Percentiles rank a stretch among this genome's conserved stretches.
These are phyloP conservation scores for Pinus tabuliformis DNA, from an alignment of 75 land plant species.

Conservation along the genomic window DNA sequence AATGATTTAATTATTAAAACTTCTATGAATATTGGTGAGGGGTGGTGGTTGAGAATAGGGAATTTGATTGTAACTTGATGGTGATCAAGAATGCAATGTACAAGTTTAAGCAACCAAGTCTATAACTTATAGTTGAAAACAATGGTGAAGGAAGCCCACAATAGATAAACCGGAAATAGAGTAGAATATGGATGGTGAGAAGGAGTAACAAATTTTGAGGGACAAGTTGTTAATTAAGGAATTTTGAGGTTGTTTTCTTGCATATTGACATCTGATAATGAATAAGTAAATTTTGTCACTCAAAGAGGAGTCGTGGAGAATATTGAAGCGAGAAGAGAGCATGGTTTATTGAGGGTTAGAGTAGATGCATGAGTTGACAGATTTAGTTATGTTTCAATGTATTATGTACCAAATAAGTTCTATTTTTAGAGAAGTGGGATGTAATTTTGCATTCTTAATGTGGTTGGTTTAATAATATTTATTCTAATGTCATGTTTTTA, in stretches of 20 bases:
- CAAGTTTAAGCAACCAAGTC: not conserved
- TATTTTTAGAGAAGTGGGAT: not conserved
- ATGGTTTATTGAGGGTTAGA: not conserved
- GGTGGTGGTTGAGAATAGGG: too few species aligned
- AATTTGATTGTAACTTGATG: not conserved
- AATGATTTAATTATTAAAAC: too few species aligned
- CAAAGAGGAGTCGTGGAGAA: not conserved
- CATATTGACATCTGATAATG: not conserved
- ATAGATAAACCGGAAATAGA: not conserved
- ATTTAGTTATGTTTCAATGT: not conserved
- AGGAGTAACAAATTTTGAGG: not conserved
- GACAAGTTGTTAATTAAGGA: too few species aligned
- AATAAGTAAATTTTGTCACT: not conserved
- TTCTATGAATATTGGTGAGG: too few species aligned
- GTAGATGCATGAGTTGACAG: not conserved
- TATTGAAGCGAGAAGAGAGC: not conserved
- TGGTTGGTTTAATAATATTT: not conserved
- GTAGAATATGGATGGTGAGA: not conserved
- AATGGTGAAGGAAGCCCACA: not conserved
- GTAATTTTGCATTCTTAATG: not conserved
- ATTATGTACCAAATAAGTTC: not conserved
- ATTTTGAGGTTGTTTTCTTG: not conserved
- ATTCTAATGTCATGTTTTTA: constrained; percentile 10
- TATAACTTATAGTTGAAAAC: not conserved
- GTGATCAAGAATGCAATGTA: not conserved